Evolutionary conservation across 371 early-diverging fungal species (phyloP), one percentile per base, ranked within the genome.

Genomic region (Mortierella sp.): DNA sequence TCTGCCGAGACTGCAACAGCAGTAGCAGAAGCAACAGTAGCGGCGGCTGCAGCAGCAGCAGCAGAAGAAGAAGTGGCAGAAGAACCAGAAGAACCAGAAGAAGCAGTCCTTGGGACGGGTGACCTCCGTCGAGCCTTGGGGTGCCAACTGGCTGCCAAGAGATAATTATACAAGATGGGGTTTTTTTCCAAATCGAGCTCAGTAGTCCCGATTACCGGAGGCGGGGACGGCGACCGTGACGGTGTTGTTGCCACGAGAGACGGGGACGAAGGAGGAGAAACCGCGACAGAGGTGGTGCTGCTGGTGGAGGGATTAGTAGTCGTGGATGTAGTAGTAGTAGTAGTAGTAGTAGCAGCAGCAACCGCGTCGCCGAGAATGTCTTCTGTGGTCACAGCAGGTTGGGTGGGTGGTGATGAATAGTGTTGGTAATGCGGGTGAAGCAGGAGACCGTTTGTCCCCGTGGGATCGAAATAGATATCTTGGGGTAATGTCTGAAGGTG

Each of bases 101-200:
- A 3, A 5, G 9, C 37, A 37, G 9, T 37, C 37, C 37, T 37
- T 37, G 37, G 37, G 37, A 37, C 37, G 37, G 37, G 37, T 9
- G 9, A 60, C 0, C 52, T 61, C 26, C 45, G 60, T 19, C 68
- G 23, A 1, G 61, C 19, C 16, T 68, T 68, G 7, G 68, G 68
- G 37, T 60, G 60, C 72, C 72, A 71, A n/a, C 66, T 65, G 2
- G 72, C 72, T 1, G 72, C 72, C 16, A 71, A 21, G 12, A 71
- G 60, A 43, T 71, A 71, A 51, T 71, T 71, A 61, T 52, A 71
- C 9, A 66, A 53, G 25, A 71, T 60, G 9, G 65, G 52, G 37
- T 47, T 60, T 30, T 19, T 23, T 19, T 19, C 18, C 19, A 26
- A 26, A 23, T 23, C 53, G 23, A 19, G 19, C 23, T 53, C 26